Evolutionary conservation across 2,329 filamentous ascomycete genomes (phyloP), one percentile per base, ranked within the genome.

Genomic region (Pseudogymnoascus sp.): DNA sequence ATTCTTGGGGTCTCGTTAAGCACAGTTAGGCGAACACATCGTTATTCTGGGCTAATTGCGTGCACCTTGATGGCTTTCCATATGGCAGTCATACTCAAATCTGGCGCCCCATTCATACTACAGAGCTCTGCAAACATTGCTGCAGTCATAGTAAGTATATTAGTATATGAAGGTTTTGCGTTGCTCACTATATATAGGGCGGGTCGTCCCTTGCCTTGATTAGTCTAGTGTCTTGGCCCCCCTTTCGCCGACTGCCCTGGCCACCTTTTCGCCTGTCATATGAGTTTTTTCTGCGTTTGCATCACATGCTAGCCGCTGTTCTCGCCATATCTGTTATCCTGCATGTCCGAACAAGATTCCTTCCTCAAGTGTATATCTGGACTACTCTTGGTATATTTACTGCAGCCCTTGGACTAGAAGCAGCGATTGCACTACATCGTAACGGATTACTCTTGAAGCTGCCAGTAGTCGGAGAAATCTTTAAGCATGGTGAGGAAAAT

Each of bases 361-460:
- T 70, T 25, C 61, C 64, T 6, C 61, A 51, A 11, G n/a, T 64
- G 13, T 69, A 68, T 61, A 36, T 69, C 13, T 66, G 65, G 28
- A 10, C 28, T 31, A 7, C 28, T 7, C 28, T 31, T 31, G 28
- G 28, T 31, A 66, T 69, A 60, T 65, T 36, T 21, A 51, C 19
- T 34, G 28, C 28, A 31, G 28, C 28, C 4, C 28, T 31, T 31
- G 28, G 6, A 31, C 28, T 31, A 31, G 28, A 31, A 31, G 28
- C 3, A 31, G 28, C 28, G 4, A 31, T 31, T 2, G 4, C 7
- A 31, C 7, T 31, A 31, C 28, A 6, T 4, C 28, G 28, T 31
- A 31, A 31, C 28, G 66, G 21, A 36, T 34, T 63, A 62, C 62
- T 63, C 41, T 31, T 65, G 3, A 19, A 60, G n/a, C 60, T 67